Percentiles rank a stretch among this genome's conserved stretches.
phyloP scores from a whole-genome alignment of 441 rosid genomes.

The Populus hybrid region DNA sequence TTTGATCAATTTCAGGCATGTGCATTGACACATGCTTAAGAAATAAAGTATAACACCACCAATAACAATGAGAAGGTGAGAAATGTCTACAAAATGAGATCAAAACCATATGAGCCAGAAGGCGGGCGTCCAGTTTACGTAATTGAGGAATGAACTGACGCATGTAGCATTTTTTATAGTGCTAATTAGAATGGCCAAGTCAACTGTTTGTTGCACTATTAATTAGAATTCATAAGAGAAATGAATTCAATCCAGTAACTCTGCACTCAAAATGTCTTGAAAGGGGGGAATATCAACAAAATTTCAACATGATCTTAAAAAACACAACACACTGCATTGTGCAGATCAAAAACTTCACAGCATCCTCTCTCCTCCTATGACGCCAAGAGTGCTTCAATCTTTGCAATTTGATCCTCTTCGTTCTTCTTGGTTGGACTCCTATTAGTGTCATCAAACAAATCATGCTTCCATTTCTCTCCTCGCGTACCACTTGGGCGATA shows the following conservation, averaged over 20 bases:
- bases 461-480: constrained; percentile 90
- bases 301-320: not conserved
- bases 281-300: not conserved
- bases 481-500: constrained; percentile 33
- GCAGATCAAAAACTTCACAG: not conserved
- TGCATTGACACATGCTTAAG: not conserved
- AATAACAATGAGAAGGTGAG: not conserved
- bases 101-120: not conserved
- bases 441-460: constrained; percentile 73
- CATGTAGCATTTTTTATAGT: not conserved
- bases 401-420: constrained; percentile 91
- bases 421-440: constrained; percentile 60
- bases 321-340: not conserved
- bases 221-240: not conserved
- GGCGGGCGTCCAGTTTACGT: not conserved
- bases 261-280: not conserved
- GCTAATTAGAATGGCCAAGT: not conserved
- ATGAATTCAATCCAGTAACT: not conserved
- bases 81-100: not conserved
- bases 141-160: not conserved
- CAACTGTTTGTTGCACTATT: not conserved
- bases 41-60: not conserved
- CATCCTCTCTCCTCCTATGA: constrained; percentile 28
- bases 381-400: constrained; percentile 79
- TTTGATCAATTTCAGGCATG: not conserved